Evolutionary conservation across 2,329 filamentous ascomycete genomes (phyloP), one percentile per base, ranked within the genome.

Genomic region (Elsinoe fawcettii): DNA sequence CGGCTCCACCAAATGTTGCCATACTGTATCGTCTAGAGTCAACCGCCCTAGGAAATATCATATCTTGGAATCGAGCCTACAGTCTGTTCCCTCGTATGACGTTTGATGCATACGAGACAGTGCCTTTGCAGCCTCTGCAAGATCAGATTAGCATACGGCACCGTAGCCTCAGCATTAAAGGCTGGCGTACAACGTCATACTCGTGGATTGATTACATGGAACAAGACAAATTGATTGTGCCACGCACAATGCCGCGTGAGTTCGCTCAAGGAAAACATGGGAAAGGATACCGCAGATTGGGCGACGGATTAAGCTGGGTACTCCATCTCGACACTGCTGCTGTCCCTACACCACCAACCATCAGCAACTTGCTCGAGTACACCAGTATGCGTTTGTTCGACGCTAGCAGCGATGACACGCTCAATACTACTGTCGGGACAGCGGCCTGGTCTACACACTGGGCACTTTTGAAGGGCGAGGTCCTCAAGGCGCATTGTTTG

Each of bases 51-150:
- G 58, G 46, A 36, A 59, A 59, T 25, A 18, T 57, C 25, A 51
- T 59, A n/a, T 37, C 44, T 1, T 59, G 58, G 58, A 57, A 59
- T 47, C 56, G 53, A 49, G 58, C 53, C 5, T 59, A 59, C 25
- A 43, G 41, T 22, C 39, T 59, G n/a, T 59, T 59, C 20, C 58
- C 58, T 1, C 43, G 53, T 4, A n/a, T 59, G 5, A 59, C 58
- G 4, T 56, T 59, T 34, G 22, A 27, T 8, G 36, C 56, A 22
- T 39, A 55, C 22, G 36, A 47, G 2, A 59, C 56, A 36, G 39
- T 56, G 2, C 49, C 56, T 5, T 18, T 55, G n/a, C 43, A 55
- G 14, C 18, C 44, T 11, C 58, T 47, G 1, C 41, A 56, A n/a
- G 9, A 12, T n/a, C 3, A 37, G 6, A n/a, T 37, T 12, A 37